Evolutionary conservation across 306 rosid species (phyloP).

Genomic region (Cicer chorassanicum): DNA sequence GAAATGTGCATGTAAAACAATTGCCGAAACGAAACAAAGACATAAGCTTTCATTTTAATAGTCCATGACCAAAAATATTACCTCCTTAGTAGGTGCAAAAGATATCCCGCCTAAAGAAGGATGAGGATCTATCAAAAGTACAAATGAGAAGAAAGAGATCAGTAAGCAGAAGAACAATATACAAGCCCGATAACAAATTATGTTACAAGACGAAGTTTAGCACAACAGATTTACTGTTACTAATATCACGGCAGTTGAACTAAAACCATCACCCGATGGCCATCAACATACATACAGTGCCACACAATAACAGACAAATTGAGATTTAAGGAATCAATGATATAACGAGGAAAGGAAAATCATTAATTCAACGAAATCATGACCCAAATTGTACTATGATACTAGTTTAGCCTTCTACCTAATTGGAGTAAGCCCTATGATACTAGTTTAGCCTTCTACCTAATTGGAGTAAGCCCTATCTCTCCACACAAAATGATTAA

Average conservation of each 20-base stretch:
- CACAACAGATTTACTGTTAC: constrained; percentile 6
- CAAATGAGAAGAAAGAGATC: constrained; percentile 39
- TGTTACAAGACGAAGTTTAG: neutral
- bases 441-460: neutral
- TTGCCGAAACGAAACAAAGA: neutral
- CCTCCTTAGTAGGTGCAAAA: constrained; percentile 71
- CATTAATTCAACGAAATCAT: constrained; percentile 18
- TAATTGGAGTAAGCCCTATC: neutral
- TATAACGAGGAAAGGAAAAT: constrained; percentile 10
- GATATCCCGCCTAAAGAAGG: constrained; percentile 56
- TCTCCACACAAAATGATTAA: neutral
- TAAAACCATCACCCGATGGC: constrained; percentile 2
- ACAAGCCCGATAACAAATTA: constrained; percentile 31
- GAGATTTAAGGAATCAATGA: constrained; percentile 10
- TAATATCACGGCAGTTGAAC: neutral
- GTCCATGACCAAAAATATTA: constrained; percentile 44
- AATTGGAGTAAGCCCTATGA: constrained; percentile 1
- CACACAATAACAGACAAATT: constrained; percentile 22
- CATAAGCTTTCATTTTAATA: neutral
- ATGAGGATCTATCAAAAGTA: constrained; percentile 61
- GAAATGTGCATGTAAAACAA: constrained; percentile 20
- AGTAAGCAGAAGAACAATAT: constrained; percentile 37
- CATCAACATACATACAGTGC: neutral
- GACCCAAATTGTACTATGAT: constrained; percentile 32
- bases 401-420: constrained; percentile 1